Base-by-base conservation (phyloP, 2,329 filamentous ascomycete genomes). In the Xylariaceae sp. region DNA sequence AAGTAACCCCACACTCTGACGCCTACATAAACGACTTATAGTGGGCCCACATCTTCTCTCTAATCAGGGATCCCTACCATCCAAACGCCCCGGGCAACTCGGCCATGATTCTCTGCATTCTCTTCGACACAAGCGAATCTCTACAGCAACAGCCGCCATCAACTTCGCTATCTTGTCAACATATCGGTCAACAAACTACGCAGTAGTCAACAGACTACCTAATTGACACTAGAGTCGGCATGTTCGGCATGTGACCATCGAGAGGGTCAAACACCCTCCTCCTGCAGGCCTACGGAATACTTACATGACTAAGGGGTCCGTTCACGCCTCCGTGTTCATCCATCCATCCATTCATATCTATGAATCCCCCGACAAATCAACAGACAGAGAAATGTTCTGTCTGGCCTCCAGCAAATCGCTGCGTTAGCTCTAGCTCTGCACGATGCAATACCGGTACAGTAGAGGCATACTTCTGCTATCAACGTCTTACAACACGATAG, bases 71-170 rank as follows among this genome's bases (percentile, higher is more conserved):
- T 45, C 42, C 42, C 23, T 30, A 30, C 23, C 13, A 13, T 42
- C 37, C 5, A n/a, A 45, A 45, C 42, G 42, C 42, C 13, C 42
- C 13, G 42, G 11, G 10, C 9, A 45, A 15, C 42, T 13, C 10
- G 5, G 42, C 6, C 5, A 15, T 45, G 42, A 45, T 56, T 37
- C 30, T 56, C 18, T 57, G 10, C 55, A 57, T 52, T 4, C 48
- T 55, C 55, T 55, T 52, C n/a, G 50, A 55, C 30, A 9, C 15
- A 37, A 52, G 55, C 52, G 53, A 53, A 63, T 54, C 55, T 56
- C 58, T 54, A 58, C 56, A 54, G 50, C 55, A 58, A 60, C 51
- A 53, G 49, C 55, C 55, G 51, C 55, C 17, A 49, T 17, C 47
- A 49, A 30, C 47, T 9, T 30, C 47, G 37, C 9, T 42, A 30